A percentile compares a stretch with the other conserved stretches of the same genome.
Evolutionary conservation across 345 rosid species (phyloP).

Genomic region (Euphorbia lathyris): DNA sequence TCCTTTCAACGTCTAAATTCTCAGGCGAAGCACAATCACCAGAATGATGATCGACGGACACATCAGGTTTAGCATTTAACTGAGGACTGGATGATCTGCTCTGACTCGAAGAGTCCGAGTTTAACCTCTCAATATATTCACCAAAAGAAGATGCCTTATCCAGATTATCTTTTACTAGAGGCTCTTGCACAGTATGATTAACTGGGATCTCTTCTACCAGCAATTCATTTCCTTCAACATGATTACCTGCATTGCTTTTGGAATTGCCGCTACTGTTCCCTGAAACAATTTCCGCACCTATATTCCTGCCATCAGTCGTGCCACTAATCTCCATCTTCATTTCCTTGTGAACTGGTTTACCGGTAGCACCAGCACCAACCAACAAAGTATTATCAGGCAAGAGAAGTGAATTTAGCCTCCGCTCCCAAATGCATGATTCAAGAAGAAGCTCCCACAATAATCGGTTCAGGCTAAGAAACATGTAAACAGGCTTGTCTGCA

Average conservation of each 20-base stretch:
- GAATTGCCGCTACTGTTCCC: constrained; percentile 23
- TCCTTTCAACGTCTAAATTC: constrained; percentile 32
- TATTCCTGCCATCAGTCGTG: constrained; percentile 18
- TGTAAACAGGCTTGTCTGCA: constrained; percentile 38
- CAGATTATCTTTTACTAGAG: constrained; percentile 20
- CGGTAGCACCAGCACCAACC: constrained; percentile 31
- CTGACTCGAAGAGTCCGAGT: constrained; percentile 16
- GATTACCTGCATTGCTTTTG: constrained; percentile 9
- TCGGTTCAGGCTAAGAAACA: constrained; percentile 57
- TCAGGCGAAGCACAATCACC: constrained; percentile 19
- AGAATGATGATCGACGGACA: constrained; percentile 13
- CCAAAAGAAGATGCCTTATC: constrained; percentile 16
- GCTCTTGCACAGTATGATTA: constrained; percentile 30
- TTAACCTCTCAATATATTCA: constrained; percentile 32
- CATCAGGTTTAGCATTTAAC: constrained; percentile 3
- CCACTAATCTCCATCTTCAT: constrained; percentile 23
- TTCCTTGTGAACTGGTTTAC: constrained; percentile 30
- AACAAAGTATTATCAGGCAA: constrained; percentile 45
- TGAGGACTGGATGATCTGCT: constrained; percentile 13
- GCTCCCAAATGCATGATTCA: constrained; percentile 74
- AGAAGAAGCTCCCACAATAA: constrained; percentile 77
- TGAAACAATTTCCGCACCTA: constrained; percentile 12
- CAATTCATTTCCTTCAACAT: constrained; percentile 28
- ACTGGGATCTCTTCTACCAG: constrained; percentile 41
- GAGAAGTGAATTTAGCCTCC: constrained; percentile 60